Evolutionary conservation across 2,329 filamentous ascomycete species (phyloP).

Genomic region (Nothopassalora personata): DNA sequence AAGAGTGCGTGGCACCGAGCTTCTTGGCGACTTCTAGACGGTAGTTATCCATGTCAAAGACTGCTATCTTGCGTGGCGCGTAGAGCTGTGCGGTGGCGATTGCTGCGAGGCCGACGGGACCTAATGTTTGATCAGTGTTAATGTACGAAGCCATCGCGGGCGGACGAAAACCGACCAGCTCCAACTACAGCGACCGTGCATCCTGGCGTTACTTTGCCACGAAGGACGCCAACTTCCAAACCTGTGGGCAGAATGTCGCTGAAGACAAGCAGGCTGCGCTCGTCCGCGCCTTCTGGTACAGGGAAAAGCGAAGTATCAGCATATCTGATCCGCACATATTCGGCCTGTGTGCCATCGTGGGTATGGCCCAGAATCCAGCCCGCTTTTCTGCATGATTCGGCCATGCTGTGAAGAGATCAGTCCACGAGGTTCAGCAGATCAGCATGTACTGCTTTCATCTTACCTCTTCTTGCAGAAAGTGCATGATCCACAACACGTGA

Average conservation of each 20-base stretch:
- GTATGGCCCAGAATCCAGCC: slow-evolving; percentile 53
- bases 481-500: slow-evolving; percentile 50
- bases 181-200: slow-evolving; percentile 52
- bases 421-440: not conserved
- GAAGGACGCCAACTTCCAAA: slow-evolving; percentile 51
- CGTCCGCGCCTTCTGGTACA: slow-evolving; percentile 41
- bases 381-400: slow-evolving; percentile 49
- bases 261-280: slow-evolving; percentile 45
- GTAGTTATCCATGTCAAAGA: slow-evolving; percentile 48
- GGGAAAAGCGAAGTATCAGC: slow-evolving; percentile 47
- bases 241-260: slow-evolving; percentile 55
- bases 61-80: slow-evolving; percentile 47
- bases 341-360: slow-evolving; percentile 53
- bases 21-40: slow-evolving; percentile 45
- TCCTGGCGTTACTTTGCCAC: slow-evolving; percentile 49
- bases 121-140: slow-evolving; percentile 21
- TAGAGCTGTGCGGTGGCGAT: slow-evolving; percentile 53
- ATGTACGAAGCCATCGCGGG: not conserved
- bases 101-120: slow-evolving; percentile 52
- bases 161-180: slow-evolving; percentile 21
- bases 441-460: not conserved
- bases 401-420: slow-evolving; percentile 38
- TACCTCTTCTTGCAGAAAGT: slow-evolving; percentile 41
- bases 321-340: slow-evolving; percentile 51
- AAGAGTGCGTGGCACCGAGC: slow-evolving; percentile 45